Base-by-base conservation (phyloP, 805 yeast species). In the Starmerella davenportii region DNA sequence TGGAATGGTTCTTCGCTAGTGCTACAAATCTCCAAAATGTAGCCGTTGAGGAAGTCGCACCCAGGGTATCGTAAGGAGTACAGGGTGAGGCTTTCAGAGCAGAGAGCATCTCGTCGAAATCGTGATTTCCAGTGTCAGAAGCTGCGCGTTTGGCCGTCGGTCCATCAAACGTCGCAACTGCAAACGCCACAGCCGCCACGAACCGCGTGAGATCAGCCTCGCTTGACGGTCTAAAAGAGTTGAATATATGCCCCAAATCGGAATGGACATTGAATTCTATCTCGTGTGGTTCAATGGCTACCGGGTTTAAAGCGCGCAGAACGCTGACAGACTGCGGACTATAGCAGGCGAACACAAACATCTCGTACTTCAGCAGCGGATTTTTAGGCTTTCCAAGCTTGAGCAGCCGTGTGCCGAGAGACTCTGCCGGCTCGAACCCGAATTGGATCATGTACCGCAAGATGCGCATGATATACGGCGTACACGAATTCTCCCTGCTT, bases 401-500 rank as follows among this genome's bases (percentile, higher is more conserved):
- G 2, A 44, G 17, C 4, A 46, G n/a, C 16, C 20, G 15, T 2
- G 5, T 15, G 2, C 43, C 47, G 3, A 40, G 18, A 1, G 4
- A 16, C 3, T 19, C 13, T 0, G 36, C 43, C 4, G 17, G 19
- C 4, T 18, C 35, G 21, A 29, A 21, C 2, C 41, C 36, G 14
- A 34, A 13, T 3, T 28, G 29, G 2, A 23, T 13, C 14, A 42
- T 14, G 4, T 17, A 18, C 5, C 44, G 36, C 25, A 38, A 18
- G 18, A 42, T 39, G 9, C 38, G 34, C 43, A 46, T 37, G 9
- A 44, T 27, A 18, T 39, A 33, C 8, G 34, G 35, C 17, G 44
- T 43, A 14, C 41, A 32, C 5, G 48, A 37, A 3, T 42, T 38
- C 33, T 45, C 49, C 11, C 36, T 33, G 9, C 21, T 34, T 8